Conservation (phyloP, 177 flowering plant species). For the Tripterygium wilfordii region DNA sequence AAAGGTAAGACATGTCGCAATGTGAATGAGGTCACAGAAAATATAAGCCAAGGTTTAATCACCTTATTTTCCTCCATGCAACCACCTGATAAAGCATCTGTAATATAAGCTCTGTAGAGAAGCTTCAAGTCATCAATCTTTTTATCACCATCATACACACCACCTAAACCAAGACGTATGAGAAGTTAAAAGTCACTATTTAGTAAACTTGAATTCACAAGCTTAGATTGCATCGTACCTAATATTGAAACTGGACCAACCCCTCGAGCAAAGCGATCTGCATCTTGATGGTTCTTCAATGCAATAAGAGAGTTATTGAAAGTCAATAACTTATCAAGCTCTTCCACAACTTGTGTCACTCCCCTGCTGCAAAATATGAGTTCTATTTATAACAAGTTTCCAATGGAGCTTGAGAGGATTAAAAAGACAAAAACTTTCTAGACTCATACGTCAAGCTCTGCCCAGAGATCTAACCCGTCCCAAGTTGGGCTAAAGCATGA, state of each 20-base stretch:
- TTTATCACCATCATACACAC: constrained; percentile 79
- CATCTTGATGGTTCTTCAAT: constrained; percentile 60
- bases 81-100: constrained; percentile 75
- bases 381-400: too few relatives aligned
- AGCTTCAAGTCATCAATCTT: constrained; percentile 89
- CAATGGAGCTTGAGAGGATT: too few relatives aligned
- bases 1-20: too few relatives aligned
- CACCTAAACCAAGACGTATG: constrained; percentile 75
- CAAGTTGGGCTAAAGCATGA: too few relatives aligned
- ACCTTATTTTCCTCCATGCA: constrained; percentile 81
- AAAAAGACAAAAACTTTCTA: too few relatives aligned
- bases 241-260: constrained; percentile 75
- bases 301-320: constrained; percentile 64
- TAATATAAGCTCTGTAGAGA: constrained; percentile 71
- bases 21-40: too few relatives aligned
- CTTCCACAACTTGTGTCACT: constrained; percentile 47
- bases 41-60: too few relatives aligned
- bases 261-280: constrained; percentile 65
- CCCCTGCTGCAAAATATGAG: constrained; percentile 33
- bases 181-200: background rate
- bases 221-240: constrained; percentile 38
- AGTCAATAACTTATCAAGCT: constrained; percentile 64
- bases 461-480: too few relatives aligned
- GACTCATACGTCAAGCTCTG: too few relatives aligned
- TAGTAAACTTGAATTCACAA: constrained; percentile 1